These are phyloP conservation scores for Xylaria sp. DNA, from an alignment of 2,329 filamentous ascomycete genomes.

Conservation along the genomic window DNA sequence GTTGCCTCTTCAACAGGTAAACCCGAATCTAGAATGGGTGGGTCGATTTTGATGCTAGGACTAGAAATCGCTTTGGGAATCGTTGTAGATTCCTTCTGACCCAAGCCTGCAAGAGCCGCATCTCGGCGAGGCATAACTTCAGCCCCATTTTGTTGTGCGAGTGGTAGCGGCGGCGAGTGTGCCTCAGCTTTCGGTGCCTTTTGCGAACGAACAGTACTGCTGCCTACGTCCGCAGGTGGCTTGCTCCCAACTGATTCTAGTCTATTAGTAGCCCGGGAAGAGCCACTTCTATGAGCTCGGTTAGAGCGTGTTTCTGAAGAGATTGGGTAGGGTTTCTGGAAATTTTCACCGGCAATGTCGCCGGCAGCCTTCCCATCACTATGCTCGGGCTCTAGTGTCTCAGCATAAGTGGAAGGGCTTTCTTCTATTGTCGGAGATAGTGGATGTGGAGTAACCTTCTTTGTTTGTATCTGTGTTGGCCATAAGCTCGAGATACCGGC, in stretches of 20 bases:
- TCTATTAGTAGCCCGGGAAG: neutral
- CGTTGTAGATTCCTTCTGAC: neutral
- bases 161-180: neutral
- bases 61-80: neutral
- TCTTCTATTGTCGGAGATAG: slow-evolving; percentile 51
- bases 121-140: neutral
- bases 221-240: neutral
- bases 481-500: slow-evolving; percentile 38
- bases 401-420: slow-evolving; percentile 32
- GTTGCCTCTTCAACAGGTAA: neutral
- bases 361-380: neutral
- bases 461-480: slow-evolving; percentile 28
- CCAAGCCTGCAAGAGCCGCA: neutral
- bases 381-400: neutral
- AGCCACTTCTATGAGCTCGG: neutral
- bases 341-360: neutral
- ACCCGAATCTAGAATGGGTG: neutral
- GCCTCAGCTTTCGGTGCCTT: neutral
- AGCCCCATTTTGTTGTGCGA: neutral
- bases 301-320: neutral
- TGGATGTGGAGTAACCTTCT: slow-evolving; percentile 35
- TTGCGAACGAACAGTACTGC: neutral
- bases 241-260: neutral
- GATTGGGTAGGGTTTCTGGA: neutral
- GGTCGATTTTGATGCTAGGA: neutral